phyloP scores from a whole-genome alignment of 352 stramenopile species.

The Globisporangium paroecandrum region DNA sequence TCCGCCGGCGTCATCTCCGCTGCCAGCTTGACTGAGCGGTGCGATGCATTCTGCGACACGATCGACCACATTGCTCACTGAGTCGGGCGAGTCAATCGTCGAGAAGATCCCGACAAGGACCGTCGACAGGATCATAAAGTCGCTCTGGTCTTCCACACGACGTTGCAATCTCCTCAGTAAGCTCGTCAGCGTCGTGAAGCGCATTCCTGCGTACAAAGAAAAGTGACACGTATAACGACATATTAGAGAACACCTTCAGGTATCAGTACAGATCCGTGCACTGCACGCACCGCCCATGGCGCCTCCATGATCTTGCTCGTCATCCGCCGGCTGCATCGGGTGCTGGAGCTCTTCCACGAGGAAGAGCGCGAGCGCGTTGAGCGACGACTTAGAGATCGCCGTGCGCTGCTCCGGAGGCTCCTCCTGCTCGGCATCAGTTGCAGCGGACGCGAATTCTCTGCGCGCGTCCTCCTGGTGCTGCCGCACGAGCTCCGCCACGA shows the following conservation, averaged over 20 bases:
- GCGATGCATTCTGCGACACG: conserved; percentile 59
- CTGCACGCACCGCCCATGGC: conserved; percentile 1
- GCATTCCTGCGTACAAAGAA: not conserved
- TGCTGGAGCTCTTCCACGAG: conserved; percentile 55
- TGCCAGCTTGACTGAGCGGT: conserved; percentile 23
- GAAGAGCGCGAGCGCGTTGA: conserved; percentile 51
- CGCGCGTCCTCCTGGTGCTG: conserved; percentile 35
- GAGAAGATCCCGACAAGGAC: conserved; percentile 51
- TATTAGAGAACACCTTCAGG: not conserved
- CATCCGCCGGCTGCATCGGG: conserved; percentile 16
- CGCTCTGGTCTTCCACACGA: conserved; percentile 28
- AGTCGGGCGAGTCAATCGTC: conserved; percentile 57
- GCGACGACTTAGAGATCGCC: conserved; percentile 27
- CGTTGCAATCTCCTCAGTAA: conserved; percentile 48
- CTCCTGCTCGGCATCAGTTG: not conserved
- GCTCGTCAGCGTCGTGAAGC: conserved; percentile 30
- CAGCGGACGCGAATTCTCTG: not conserved
- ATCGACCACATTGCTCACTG: conserved; percentile 62
- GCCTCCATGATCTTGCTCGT: not conserved
- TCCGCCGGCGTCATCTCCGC: conserved; percentile 14
- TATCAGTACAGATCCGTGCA: not conserved
- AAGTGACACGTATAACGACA: not conserved
- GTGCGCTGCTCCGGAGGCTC: not conserved
- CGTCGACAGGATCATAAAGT: conserved; percentile 42
- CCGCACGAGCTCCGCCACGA: conserved; percentile 47